A percentile compares a stretch with the other conserved stretches of the same genome.
Evolutionary conservation across 2,329 filamentous ascomycete genomes (phyloP).

Genomic region (Apiospora saccharicola): DNA sequence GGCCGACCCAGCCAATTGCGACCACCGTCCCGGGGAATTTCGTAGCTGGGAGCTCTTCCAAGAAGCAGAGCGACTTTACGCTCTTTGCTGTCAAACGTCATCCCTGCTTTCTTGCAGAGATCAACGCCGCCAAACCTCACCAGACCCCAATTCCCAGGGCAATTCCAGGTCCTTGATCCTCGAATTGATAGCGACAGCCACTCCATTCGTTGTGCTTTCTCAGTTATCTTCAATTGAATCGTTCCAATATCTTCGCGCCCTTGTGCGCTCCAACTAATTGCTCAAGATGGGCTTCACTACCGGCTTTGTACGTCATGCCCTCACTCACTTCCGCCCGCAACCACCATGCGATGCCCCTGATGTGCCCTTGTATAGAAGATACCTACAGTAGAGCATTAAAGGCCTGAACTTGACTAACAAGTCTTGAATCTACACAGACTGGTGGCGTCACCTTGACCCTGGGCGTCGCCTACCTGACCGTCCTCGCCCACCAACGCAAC

Average conservation of each 20-base stretch:
- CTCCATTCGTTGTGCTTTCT: background rate
- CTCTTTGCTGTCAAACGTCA: slow-evolving; percentile 12
- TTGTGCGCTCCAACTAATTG: slow-evolving; percentile 34
- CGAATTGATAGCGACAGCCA: slow-evolving; percentile 1
- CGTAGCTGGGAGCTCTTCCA: slow-evolving; percentile 8
- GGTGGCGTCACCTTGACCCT: slow-evolving; percentile 80
- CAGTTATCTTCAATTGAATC: slow-evolving; percentile 36
- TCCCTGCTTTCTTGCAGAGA: slow-evolving; percentile 20
- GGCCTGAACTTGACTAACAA: background rate
- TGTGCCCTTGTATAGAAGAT: background rate
- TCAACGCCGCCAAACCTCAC: background rate
- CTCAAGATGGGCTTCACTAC: slow-evolving; percentile 73
- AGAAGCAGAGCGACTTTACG: slow-evolving; percentile 16
- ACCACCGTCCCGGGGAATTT: slow-evolving; percentile 19
- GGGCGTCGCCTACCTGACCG: slow-evolving; percentile 74
- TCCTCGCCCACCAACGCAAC: slow-evolving; percentile 74
- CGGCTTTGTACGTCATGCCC: slow-evolving; percentile 70
- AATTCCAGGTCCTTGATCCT: background rate
- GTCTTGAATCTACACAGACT: slow-evolving; percentile 56
- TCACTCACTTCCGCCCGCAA: background rate
- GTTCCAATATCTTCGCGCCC: slow-evolving; percentile 33
- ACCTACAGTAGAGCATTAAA: slow-evolving; percentile 24
- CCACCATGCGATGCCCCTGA: background rate
- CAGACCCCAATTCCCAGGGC: background rate
- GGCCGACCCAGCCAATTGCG: slow-evolving; percentile 13